Evolutionary conservation across 23 red algal species (phyloP).

Genomic region (Gracilaria gracilis): DNA sequence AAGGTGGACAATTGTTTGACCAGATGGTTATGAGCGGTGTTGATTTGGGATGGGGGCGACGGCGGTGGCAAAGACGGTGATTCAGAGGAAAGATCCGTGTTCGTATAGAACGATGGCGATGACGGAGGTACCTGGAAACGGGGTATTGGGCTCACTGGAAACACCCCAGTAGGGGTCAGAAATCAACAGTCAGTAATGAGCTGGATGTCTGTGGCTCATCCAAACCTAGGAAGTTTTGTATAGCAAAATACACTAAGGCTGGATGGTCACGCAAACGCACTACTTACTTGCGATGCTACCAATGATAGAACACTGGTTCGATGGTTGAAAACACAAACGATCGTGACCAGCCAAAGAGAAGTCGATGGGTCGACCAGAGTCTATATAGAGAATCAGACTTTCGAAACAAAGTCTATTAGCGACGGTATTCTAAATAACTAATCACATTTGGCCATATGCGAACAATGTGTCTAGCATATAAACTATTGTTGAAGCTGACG

Average conservation of each 20-base stretch:
- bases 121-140: neutral
- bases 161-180: neutral
- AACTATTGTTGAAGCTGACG: too few relatives aligned
- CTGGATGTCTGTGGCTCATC: conserved; percentile 19
- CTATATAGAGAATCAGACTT: too few relatives aligned
- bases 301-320: neutral
- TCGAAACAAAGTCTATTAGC: too few relatives aligned
- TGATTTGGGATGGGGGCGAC: neutral
- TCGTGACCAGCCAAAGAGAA: too few relatives aligned
- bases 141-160: conserved; percentile 2
- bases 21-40: neutral
- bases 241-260: conserved; percentile 10
- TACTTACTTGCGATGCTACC: conserved; percentile 38
- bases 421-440: too few relatives aligned
- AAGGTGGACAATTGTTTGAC: neutral
- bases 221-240: conserved; percentile 12
- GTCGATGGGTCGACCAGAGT: too few relatives aligned
- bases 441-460: too few relatives aligned
- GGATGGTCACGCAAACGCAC: conserved; percentile 16
- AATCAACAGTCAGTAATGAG: conserved; percentile 20
- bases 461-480: too few relatives aligned
- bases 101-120: neutral
- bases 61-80: conserved; percentile 1
- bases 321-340: neutral
- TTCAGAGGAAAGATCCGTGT: neutral